Evolutionary conservation across 306 rosid genomes (phyloP).

Genomic region (Trifolium subterraneum): DNA sequence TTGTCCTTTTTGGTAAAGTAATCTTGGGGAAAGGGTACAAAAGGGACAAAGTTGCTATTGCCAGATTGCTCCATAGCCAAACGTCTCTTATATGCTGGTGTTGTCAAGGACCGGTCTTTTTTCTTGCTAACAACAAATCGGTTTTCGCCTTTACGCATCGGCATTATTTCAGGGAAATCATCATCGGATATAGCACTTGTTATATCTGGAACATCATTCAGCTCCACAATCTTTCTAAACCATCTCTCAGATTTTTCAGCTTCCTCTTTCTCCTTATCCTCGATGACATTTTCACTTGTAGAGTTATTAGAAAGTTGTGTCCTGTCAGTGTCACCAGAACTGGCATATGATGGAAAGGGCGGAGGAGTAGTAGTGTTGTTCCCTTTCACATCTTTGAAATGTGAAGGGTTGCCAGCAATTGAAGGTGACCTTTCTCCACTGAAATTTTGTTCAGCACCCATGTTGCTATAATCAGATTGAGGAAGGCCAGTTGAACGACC

Average conservation of each 20-base stretch:
- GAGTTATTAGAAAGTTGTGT: conserved; percentile 41
- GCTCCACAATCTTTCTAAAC: conserved; percentile 84
- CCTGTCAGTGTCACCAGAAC: conserved; percentile 37
- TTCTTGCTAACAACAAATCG: conserved; percentile 86
- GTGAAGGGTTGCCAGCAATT: conserved; percentile 40
- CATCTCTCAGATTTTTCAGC: conserved; percentile 89
- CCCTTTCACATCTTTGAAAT: conserved; percentile 40
- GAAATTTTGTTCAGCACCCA: conserved; percentile 40
- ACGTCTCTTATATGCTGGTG: conserved; percentile 85
- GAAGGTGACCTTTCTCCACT: conserved; percentile 37
- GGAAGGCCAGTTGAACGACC: conserved; percentile 38
- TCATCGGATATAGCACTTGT: conserved; percentile 70
- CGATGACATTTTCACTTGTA: conserved; percentile 41
- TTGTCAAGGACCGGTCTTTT: conserved; percentile 85
- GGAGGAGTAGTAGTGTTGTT: conserved; percentile 54
- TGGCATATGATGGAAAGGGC: conserved; percentile 57
- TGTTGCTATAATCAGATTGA: conserved; percentile 44
- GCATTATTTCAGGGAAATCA: conserved; percentile 96
- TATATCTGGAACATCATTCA: conserved; percentile 72
- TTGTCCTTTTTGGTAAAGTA: conserved; percentile 78
- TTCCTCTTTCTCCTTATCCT: conserved; percentile 59
- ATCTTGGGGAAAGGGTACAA: conserved; percentile 92
- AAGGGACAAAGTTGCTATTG: conserved; percentile 75
- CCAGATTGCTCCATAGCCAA: conserved; percentile 74
- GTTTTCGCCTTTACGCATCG: conserved; percentile 93